Conservation (phyloP, 1,139 yeast species). For the Oligophagozyma castellii region DNA sequence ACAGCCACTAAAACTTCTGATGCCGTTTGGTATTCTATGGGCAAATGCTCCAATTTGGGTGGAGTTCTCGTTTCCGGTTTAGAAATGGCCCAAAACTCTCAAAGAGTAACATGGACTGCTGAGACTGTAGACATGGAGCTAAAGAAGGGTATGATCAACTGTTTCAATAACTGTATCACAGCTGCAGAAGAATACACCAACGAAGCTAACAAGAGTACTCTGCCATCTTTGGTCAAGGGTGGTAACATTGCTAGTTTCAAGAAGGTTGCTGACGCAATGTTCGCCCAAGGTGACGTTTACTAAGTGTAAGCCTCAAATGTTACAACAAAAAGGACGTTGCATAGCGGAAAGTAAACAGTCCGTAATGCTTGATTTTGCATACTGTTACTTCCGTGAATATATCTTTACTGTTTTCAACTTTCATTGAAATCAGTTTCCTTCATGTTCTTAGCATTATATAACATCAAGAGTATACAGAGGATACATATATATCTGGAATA, state of each 20-base stretch:
- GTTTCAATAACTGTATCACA: constrained; percentile 85
- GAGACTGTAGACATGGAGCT: constrained; percentile 83
- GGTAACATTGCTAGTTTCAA: constrained; percentile 98
- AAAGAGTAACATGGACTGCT: constrained; percentile 74
- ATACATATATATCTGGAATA: no score
- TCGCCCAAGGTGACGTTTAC: constrained; percentile 84
- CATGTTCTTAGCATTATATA: no score
- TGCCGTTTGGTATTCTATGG: constrained; percentile 96
- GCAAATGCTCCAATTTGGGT: constrained; percentile 99
- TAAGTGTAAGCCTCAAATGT: constrained; percentile 8
- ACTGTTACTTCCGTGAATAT: no score
- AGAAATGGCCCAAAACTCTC: constrained; percentile 99
- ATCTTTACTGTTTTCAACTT: no score
- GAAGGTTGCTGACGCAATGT: constrained; percentile 97
- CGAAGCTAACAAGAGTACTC: constrained; percentile 37
- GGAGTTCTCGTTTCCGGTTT: constrained; percentile 98
- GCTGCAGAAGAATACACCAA: constrained; percentile 74
- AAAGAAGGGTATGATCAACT: constrained; percentile 82
- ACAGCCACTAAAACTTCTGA: constrained; percentile 29
- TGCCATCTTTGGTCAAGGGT: constrained; percentile 95
- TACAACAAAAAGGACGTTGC: no score
- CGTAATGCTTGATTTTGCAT: no score
- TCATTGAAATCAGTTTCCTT: no score
- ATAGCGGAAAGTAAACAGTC: neutral
- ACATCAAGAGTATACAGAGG: neutral